Evolutionary conservation across 2,329 filamentous ascomycete species (phyloP).

Genomic region (Cryphonectria naterciae): DNA sequence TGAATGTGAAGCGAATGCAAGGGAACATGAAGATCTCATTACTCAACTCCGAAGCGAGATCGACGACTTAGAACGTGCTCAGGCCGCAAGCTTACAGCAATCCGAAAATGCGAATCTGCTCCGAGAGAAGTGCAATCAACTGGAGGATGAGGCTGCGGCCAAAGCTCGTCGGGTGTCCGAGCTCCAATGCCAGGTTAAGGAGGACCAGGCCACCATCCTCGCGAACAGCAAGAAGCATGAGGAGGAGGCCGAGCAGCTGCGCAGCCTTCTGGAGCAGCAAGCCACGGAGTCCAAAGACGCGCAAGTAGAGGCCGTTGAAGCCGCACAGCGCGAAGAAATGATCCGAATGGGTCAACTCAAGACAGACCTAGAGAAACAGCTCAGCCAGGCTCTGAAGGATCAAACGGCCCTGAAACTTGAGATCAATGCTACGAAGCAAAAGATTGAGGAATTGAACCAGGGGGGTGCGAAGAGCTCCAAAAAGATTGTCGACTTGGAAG

Average conservation of each 20-base stretch:
- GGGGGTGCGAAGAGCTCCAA: conserved; percentile 10
- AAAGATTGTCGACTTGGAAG: conserved; percentile 21
- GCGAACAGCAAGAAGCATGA: conserved; percentile 30
- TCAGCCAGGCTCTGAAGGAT: conserved; percentile 34
- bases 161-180: conserved; percentile 29
- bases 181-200: conserved; percentile 31
- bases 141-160: conserved; percentile 30
- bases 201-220: conserved; percentile 24
- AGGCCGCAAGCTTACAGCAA: conserved; percentile 18
- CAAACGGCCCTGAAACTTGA: conserved; percentile 34
- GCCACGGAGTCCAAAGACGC: conserved; percentile 27
- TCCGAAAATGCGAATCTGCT: conserved; percentile 22
- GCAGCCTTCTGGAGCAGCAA: conserved; percentile 30
- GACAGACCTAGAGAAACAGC: conserved; percentile 34
- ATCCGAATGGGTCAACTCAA: conserved; percentile 35
- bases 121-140: conserved; percentile 20
- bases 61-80: conserved; percentile 29
- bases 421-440: conserved; percentile 35
- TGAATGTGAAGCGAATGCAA: neutral
- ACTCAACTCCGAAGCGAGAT: conserved; percentile 29
- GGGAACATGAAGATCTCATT: conserved; percentile 18
- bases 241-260: conserved; percentile 29
- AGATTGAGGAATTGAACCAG: conserved; percentile 29
- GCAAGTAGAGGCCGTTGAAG: conserved; percentile 35
- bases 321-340: conserved; percentile 40